These are phyloP conservation scores for Lagerstroemia speciosa DNA, from an alignment of 345 rosid genomes.

Conservation along the genomic window DNA sequence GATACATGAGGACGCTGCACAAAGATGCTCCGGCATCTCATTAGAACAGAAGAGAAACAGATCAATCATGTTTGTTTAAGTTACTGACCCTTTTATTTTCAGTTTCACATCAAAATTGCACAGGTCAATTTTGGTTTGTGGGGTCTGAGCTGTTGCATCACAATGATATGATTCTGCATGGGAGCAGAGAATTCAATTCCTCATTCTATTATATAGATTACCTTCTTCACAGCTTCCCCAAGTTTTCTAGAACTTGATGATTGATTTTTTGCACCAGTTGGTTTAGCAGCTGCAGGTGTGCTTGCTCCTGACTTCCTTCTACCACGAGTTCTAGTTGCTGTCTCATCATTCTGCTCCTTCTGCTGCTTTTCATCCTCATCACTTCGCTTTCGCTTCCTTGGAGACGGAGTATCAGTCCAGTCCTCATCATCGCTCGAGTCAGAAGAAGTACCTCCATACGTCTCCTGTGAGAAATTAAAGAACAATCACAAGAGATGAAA, in stretches of 20 bases:
- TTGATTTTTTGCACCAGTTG: slow-evolving; percentile 16
- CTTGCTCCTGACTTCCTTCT: slow-evolving; percentile 18
- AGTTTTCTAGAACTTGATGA: slow-evolving; percentile 35
- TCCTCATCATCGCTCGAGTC: slow-evolving; percentile 55
- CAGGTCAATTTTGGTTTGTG: background rate
- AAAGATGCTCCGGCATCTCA: background rate
- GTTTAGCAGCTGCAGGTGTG: slow-evolving; percentile 18
- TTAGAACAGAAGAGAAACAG: background rate
- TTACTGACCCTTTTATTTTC: background rate
- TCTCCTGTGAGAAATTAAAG: slow-evolving; percentile 45
- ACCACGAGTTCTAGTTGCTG: slow-evolving; percentile 18
- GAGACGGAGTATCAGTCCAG: slow-evolving; percentile 26
- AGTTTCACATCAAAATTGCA: background rate
- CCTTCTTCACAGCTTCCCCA: slow-evolving; percentile 57
- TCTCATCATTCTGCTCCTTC: slow-evolving; percentile 12
- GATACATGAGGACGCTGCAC: background rate
- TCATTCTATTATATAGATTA: slow-evolving; percentile 15
- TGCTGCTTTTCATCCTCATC: slow-evolving; percentile 21
- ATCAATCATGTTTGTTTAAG: background rate
- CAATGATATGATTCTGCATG: background rate
- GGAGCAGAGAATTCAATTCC: background rate
- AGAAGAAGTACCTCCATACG: slow-evolving; percentile 45
- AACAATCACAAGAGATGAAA: slow-evolving; percentile 14
- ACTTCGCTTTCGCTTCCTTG: slow-evolving; percentile 30
- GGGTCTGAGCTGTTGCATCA: background rate